Percentiles rank a stretch among this genome's conserved stretches.
phyloP scores from a whole-genome alignment of 371 early-diverging fungal genomes.

The Mortierella sp. region DNA sequence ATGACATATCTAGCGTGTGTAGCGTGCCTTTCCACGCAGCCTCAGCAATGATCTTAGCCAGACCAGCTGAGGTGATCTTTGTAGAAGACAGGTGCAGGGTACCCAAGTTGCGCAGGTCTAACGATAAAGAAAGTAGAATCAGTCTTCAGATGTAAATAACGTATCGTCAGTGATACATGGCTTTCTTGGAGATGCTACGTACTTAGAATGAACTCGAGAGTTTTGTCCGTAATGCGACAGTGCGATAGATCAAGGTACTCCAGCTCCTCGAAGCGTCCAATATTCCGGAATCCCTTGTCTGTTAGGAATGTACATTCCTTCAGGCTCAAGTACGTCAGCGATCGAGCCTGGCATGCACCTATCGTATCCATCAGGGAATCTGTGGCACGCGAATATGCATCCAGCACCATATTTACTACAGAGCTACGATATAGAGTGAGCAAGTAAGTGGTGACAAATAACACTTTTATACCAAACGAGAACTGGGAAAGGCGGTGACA shows the following conservation, averaged over 20 bases:
- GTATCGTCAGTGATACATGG: not conserved
- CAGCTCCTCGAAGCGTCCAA: conserved; percentile 31
- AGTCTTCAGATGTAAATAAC: no score
- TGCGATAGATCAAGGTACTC: conserved; percentile 47
- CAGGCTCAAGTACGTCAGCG: conserved; percentile 41
- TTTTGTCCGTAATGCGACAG: conserved; percentile 49
- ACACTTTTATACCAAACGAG: not conserved
- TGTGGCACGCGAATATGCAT: conserved; percentile 49
- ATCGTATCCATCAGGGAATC: conserved; percentile 49
- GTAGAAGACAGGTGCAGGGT: conserved; percentile 32
- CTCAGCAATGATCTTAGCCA: conserved; percentile 27
- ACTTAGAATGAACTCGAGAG: conserved; percentile 28
- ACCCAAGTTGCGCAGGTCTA: conserved; percentile 29
- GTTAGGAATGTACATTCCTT: conserved; percentile 36
- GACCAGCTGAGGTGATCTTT: conserved; percentile 35
- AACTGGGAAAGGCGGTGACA: not conserved
- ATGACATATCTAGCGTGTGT: conserved; percentile 43
- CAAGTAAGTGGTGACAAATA: not conserved
- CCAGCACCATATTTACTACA: conserved; percentile 37
- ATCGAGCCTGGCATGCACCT: conserved; percentile 29
- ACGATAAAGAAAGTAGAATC: no score
- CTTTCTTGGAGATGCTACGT: not conserved
- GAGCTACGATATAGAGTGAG: conserved; percentile 4
- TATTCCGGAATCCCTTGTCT: conserved; percentile 39
- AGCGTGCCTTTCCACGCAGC: conserved; percentile 34